Conservation (phyloP, 148 eudicot species). For the Chenopodium album region DNA sequence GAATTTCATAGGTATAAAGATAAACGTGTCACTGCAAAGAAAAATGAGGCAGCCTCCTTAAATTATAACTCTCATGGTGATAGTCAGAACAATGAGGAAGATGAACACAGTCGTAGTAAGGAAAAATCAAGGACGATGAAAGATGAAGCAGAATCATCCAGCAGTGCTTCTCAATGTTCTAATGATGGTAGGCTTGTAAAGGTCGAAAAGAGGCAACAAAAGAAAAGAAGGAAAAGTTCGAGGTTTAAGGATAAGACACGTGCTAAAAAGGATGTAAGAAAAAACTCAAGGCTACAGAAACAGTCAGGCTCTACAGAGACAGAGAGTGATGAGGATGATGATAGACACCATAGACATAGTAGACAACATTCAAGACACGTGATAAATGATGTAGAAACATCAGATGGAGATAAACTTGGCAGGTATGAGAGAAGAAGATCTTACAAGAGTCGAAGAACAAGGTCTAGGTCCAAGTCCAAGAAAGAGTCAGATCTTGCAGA, state of each 20-base stretch:
- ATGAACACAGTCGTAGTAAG: conserved; percentile 14
- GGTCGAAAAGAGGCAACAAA: conserved; percentile 11
- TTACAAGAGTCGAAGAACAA: conserved; percentile 18
- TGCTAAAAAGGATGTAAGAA: neutral
- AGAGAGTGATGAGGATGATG: conserved; percentile 20
- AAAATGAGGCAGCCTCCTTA: conserved; percentile 13
- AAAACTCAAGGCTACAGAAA: conserved; percentile 12
- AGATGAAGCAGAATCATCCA: conserved; percentile 15
- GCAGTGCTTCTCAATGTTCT: conserved; percentile 5
- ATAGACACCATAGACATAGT: conserved; percentile 16
- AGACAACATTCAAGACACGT: conserved; percentile 2
- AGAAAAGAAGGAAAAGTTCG: conserved; percentile 5
- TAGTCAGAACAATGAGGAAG: conserved; percentile 10
- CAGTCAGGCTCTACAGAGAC: conserved; percentile 12
- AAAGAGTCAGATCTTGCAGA: conserved; percentile 20
- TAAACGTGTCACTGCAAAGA: neutral
- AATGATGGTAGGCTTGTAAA: conserved; percentile 5
- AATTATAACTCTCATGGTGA: conserved; percentile 12
- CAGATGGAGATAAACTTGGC: conserved; percentile 15
- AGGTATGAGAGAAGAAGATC: conserved; percentile 14
- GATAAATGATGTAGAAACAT: conserved; percentile 17
- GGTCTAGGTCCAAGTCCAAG: conserved; percentile 16
- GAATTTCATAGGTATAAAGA: conserved; percentile 3
- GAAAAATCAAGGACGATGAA: conserved; percentile 5
- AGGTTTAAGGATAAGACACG: conserved; percentile 17